Conservation (phyloP, 768 basidiomycete species). For the Russula earlei region DNA sequence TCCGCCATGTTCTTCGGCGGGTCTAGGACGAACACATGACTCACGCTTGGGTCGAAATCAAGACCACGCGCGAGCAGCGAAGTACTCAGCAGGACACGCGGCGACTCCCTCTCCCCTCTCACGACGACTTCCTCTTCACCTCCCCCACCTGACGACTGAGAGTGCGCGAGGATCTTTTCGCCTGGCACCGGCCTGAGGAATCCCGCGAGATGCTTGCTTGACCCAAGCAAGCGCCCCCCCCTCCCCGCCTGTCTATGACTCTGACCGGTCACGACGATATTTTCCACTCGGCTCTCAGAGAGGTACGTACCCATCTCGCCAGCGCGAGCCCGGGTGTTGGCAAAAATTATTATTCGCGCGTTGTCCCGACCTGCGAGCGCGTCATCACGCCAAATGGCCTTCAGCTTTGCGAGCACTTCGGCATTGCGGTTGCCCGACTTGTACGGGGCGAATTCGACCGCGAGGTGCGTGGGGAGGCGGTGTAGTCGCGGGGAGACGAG, state of each 20-base stretch:
- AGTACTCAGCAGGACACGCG: constrained; percentile 78
- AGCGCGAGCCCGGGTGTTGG: constrained; percentile 39
- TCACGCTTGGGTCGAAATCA: constrained; percentile 74
- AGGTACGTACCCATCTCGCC: constrained; percentile 17
- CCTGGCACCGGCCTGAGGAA: constrained; percentile 12
- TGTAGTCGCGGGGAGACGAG: constrained; percentile 77
- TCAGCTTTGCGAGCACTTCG: constrained; percentile 68
- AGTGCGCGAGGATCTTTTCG: constrained; percentile 28
- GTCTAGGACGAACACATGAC: constrained; percentile 81
- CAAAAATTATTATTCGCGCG: constrained; percentile 74
- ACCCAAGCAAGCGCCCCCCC: constrained; percentile 8
- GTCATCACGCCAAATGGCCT: constrained; percentile 68
- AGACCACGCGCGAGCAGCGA: constrained; percentile 85
- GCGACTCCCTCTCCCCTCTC: constrained; percentile 26
- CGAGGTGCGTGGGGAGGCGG: constrained; percentile 58
- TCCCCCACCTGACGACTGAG: not conserved
- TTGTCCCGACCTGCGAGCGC: constrained; percentile 29
- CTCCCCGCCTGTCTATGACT: not conserved
- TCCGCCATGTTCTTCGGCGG: constrained; percentile 86
- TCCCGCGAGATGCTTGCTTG: constrained; percentile 17
- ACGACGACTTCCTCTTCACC: not conserved
- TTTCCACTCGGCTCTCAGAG: constrained; percentile 1
- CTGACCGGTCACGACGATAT: constrained; percentile 13
- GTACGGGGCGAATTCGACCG: constrained; percentile 66
- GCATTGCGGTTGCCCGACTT: constrained; percentile 73